phyloP scores from a whole-genome alignment of 352 stramenopile genomes.

The Globisporangium polare region DNA sequence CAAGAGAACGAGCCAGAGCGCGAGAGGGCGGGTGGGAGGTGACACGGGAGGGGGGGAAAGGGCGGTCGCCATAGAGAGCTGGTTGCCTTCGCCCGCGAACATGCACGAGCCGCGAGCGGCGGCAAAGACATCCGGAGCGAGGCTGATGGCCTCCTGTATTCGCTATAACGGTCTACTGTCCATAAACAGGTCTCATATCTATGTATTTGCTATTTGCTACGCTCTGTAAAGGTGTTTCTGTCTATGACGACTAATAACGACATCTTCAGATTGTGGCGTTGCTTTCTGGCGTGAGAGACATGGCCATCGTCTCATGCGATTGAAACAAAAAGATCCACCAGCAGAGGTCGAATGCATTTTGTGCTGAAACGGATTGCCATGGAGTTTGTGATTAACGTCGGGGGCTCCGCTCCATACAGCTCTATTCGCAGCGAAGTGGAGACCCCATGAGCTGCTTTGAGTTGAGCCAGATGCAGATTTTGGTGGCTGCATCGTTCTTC shows the following conservation, averaged over 20 bases:
- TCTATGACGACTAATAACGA: no score
- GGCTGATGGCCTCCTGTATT: neutral
- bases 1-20: neutral
- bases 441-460: no score
- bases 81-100: neutral
- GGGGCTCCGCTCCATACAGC: no score
- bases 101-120: neutral
- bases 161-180: no score
- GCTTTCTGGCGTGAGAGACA: slow-evolving; percentile 3
- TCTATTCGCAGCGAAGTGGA: no score
- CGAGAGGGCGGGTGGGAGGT: neutral
- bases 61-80: slow-evolving; percentile 1
- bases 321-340: neutral
- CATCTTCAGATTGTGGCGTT: slow-evolving; percentile 6
- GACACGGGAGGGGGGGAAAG: neutral
- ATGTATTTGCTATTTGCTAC: no score
- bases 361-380: neutral
- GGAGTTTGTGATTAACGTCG: neutral
- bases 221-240: no score
- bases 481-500: neutral
- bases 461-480: no score
- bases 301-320: neutral
- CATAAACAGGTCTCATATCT: no score
- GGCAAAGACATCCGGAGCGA: neutral
- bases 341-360: neutral